phyloP scores from a whole-genome alignment of 1,139 yeast genomes.

The Saccharomyces hybrid region DNA sequence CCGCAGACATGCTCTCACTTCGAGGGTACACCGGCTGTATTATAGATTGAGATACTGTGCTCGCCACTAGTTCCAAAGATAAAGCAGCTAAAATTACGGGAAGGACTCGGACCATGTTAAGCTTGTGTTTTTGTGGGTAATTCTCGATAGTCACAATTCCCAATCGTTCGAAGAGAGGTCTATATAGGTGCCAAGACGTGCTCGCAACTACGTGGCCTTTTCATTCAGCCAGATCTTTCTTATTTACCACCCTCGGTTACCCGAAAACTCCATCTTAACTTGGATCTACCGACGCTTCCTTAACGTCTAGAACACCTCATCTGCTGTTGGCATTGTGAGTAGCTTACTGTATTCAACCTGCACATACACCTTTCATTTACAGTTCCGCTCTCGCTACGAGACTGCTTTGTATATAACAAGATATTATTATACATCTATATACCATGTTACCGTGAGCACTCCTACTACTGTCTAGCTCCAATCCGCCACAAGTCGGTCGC shows the following conservation, averaged over 20 bases:
- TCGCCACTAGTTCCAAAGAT: background rate
- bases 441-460: background rate
- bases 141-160: background rate
- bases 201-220: background rate
- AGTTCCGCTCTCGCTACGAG: background rate
- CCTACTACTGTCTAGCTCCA: background rate
- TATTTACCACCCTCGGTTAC: background rate
- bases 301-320: background rate
- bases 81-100: background rate
- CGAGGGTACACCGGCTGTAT: background rate
- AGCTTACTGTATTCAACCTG: background rate
- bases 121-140: background rate
- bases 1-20: background rate
- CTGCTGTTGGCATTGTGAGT: background rate
- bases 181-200: background rate
- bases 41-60: background rate
- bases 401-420: background rate
- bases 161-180: background rate
- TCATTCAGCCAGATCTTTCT: background rate
- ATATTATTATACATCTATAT: background rate
- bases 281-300: background rate
- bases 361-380: background rate
- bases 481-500: background rate
- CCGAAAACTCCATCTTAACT: background rate
- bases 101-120: background rate